Base-by-base conservation (phyloP, 2,329 filamentous ascomycete species). In the Penicillium crustosum region DNA sequence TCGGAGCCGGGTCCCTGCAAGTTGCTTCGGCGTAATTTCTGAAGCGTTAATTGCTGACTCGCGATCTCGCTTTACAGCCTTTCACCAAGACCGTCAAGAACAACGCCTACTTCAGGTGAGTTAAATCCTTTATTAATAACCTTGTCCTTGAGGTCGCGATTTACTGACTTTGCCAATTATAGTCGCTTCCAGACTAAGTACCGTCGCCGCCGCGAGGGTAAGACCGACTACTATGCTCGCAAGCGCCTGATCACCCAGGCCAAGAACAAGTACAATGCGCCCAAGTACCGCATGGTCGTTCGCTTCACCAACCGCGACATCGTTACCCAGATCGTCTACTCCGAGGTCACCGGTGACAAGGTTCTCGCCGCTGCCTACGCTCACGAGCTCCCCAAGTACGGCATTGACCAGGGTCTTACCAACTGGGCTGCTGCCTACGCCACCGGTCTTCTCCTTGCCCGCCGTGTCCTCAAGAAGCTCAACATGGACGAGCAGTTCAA, bases 31-130 rank as follows among this genome's bases (percentile, higher is more conserved):
- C 90, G 68, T 61, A 80, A 81, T 79, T 70, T 82, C 93, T 97
- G 93, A 97, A 97, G 93, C 92, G 93, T 87, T 87, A 96, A 96
- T 96, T 97, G 93, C 93, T 97, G 93, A 97, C 91, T 96, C 90
- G 88, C 80, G 84, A 83, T 80, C 80, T 78, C 74, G 77, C 69
- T 64, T 53, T 68, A 69, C 70, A 96, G 92, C 78, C 86, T 81
- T 93, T 92, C 89, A 87, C 90, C 86, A 97, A 97, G 88, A 81
- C 89, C 79, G 86, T 94, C 79, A 97, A 97, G 90, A 96, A 89
- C 86, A 92, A 89, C 82, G 90, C 94, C 79, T 99, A 97, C 91
- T 97, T 90, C 87, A 96, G 91, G 91, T 96, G 76, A 88, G 89
- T 81, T 57, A 59, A 48, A 33, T 48, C 42, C 54, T n/a, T 2